A percentile compares a stretch with the other conserved stretches of the same genome.
phyloP scores from a whole-genome alignment of 2,329 filamentous ascomycete genomes.

The Whalleya microplaca region DNA sequence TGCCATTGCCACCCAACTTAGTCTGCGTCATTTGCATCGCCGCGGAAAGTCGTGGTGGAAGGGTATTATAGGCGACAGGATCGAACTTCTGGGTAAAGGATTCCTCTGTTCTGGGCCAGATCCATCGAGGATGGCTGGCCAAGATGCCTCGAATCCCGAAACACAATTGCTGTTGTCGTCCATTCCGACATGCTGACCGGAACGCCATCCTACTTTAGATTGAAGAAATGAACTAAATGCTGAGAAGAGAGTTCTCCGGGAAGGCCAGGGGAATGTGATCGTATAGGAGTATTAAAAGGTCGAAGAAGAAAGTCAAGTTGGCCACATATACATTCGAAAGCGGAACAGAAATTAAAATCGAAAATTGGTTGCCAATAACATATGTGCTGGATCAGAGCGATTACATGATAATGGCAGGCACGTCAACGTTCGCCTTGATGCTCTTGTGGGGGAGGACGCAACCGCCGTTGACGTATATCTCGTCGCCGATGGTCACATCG shows the following conservation, averaged over 20 bases:
- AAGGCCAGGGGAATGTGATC: constrained; percentile 17
- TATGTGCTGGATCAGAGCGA: constrained; percentile 1
- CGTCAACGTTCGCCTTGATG: constrained; percentile 97
- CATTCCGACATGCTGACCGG: constrained; percentile 27
- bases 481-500: constrained; percentile 95
- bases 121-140: too few relatives aligned
- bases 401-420: constrained; percentile 71
- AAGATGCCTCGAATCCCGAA: constrained; percentile 3
- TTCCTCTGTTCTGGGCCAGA: too few relatives aligned
- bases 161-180: constrained; percentile 11
- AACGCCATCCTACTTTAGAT: constrained; percentile 27
- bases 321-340: constrained; percentile 30
- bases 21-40: too few relatives aligned
- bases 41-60: too few relatives aligned
- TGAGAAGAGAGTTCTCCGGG: constrained; percentile 33
- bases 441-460: constrained; percentile 97
- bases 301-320: constrained; percentile 20
- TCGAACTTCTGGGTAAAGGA: too few relatives aligned
- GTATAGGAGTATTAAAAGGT: constrained; percentile 34
- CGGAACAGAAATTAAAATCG: neutral
- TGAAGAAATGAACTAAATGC: constrained; percentile 26
- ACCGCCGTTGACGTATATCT: constrained; percentile 98
- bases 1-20: too few relatives aligned
- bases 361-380: neutral
- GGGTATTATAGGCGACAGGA: too few relatives aligned